These are phyloP conservation scores for Barbatosphaeria neglecta DNA, from an alignment of 495 filamentous ascomycete genomes.

Conservation along the genomic window DNA sequence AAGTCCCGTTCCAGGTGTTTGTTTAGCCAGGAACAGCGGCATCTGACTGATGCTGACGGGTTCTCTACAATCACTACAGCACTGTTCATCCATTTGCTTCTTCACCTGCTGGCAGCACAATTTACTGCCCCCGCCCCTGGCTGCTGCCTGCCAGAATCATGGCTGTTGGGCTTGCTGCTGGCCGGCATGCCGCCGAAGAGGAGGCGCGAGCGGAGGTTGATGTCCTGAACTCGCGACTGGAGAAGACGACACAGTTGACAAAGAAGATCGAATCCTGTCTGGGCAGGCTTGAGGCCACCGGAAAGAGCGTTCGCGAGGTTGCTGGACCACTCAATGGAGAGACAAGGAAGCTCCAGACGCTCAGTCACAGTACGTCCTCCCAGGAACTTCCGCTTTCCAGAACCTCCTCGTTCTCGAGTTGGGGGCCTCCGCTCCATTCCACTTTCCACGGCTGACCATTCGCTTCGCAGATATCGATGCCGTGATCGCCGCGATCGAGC, in stretches of 20 bases:
- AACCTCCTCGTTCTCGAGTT: no score
- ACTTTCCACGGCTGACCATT: slow-evolving; percentile 1
- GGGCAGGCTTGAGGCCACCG: slow-evolving; percentile 71
- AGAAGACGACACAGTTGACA: slow-evolving; percentile 60
- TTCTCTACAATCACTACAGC: background rate
- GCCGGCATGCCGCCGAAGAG: slow-evolving; percentile 43
- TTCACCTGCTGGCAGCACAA: slow-evolving; percentile 1
- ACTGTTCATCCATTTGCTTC: background rate
- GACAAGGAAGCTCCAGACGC: slow-evolving; percentile 73
- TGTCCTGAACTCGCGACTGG: slow-evolving; percentile 51
- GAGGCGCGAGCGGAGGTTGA: slow-evolving; percentile 56
- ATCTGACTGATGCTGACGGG: no score
- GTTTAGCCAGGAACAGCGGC: no score
- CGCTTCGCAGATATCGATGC: slow-evolving; percentile 61
- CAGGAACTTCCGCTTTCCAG: no score
- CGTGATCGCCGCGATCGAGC: slow-evolving; percentile 75
- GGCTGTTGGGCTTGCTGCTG: slow-evolving; percentile 34
- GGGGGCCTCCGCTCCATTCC: no score
- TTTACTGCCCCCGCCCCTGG: no score
- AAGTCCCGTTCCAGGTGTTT: no score
- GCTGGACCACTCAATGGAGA: slow-evolving; percentile 90
- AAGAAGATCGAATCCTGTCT: slow-evolving; percentile 90
- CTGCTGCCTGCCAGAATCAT: slow-evolving; percentile 16
- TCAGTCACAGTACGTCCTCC: slow-evolving; percentile 68
- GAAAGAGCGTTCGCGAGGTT: slow-evolving; percentile 79